Evolutionary conservation across 305 asterid species (phyloP), one percentile per base, ranked within the genome.

Genomic region (Fraxinus sp.): DNA sequence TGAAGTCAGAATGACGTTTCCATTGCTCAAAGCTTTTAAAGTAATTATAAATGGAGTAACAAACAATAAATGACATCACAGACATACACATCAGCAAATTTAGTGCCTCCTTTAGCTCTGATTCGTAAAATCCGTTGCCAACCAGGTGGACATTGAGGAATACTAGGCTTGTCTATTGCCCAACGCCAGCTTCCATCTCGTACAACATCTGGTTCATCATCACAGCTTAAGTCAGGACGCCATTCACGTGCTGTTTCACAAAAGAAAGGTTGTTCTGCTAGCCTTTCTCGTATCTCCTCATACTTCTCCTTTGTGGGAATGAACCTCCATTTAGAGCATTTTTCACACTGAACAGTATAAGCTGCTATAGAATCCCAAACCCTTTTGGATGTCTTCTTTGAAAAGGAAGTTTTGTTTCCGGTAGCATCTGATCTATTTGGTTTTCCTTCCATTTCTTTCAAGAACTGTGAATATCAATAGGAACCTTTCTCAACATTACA

Each of bases 111-210:
- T 90, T 90, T 95, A 59, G 89, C 90, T 86, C 97, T 93, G 83
- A 95, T 86, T 84, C 91, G 89, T 78, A 94, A 85, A 83, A 92
- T 90, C 36, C 97, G 88, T 83, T 95, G 88, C 95, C 98, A 95
- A 20, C 98, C 97, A 28, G 89, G 87, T 76, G 98, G 99, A 7
- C 97, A 94, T 80, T 83, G 92, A 83, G 95, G 84, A 83, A 95
- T 94, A 82, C 85, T 91, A 32, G 97, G 97, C 73, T 88, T 91
- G 85, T 94, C 98, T 68, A 95, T 95, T 8, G 98, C 98, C 99
- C 99, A 95, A 81, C 90, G 91, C 90, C 97, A 88, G 68, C 92
- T 89, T 36, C 93, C 93, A 87, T 94, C 98, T 88, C 90, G 96
- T 22, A 62, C 83, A 41, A 94, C 87, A 82, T 94, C 98, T 44